Conservation (phyloP, 108 stramenopile genomes). For the Nitzschia putrida region DNA sequence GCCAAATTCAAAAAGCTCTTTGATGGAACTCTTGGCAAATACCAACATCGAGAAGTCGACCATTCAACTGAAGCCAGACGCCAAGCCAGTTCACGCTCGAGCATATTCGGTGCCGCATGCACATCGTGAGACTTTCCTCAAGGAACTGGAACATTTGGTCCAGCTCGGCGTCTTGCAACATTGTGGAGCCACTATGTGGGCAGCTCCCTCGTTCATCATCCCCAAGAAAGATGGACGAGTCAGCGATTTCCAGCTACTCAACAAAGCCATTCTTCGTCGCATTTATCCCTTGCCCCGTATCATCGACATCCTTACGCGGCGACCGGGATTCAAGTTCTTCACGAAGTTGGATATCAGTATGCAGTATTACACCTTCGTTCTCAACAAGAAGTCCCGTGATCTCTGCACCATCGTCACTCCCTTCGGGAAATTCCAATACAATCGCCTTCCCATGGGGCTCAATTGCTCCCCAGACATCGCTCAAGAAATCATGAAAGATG, state of each 20-base stretch:
- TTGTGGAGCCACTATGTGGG: background rate
- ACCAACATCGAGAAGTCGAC: background rate
- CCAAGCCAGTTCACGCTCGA: background rate
- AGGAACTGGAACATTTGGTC: background rate
- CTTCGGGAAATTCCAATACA: constrained; percentile 51
- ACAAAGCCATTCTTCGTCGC: too few species aligned
- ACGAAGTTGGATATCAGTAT: constrained; percentile 30
- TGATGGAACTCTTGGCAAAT: background rate
- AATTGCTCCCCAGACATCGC: constrained; percentile 46
- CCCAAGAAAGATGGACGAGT: background rate
- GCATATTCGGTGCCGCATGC: background rate
- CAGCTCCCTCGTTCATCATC: background rate
- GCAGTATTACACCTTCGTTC: constrained; percentile 21
- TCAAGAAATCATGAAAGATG: constrained; percentile 43
- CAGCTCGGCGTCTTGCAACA: background rate
- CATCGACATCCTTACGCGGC: constrained; percentile 17
- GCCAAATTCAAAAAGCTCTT: background rate
- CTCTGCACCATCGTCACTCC: too few species aligned
- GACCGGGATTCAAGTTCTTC: constrained; percentile 17
- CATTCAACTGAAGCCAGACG: background rate
- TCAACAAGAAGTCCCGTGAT: constrained; percentile 8
- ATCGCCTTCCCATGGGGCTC: constrained; percentile 52
- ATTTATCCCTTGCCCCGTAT: constrained; percentile 22
- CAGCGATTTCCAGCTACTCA: background rate
- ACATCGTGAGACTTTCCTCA: background rate